A percentile compares a stretch with the other conserved stretches of the same genome.
Evolutionary conservation across 2,329 filamentous ascomycete genomes (phyloP).

Genomic region (Talaromyces verruculosus): DNA sequence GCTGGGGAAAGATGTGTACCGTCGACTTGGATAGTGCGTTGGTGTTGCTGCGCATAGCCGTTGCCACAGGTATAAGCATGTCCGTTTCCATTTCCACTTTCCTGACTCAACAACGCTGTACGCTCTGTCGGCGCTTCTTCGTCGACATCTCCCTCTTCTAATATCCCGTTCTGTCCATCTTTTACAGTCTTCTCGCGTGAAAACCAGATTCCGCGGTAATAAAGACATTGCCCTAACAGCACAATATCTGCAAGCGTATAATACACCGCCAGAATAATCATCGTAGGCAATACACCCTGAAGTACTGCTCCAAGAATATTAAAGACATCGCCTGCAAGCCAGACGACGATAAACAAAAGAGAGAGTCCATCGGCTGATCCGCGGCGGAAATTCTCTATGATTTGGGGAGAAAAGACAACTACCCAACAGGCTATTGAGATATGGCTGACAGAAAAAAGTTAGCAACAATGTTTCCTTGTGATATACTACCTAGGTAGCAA

Average conservation of each 20-base stretch:
- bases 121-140: constrained; percentile 31
- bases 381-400: constrained; percentile 89
- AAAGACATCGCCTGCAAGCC: constrained; percentile 92
- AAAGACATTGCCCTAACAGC: constrained; percentile 85
- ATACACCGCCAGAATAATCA: constrained; percentile 92
- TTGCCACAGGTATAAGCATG: constrained; percentile 1
- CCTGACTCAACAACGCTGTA: constrained; percentile 31
- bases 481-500: too few relatives aligned
- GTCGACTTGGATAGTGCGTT: constrained; percentile 50
- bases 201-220: constrained; percentile 77
- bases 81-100: constrained; percentile 25
- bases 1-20: constrained; percentile 73
- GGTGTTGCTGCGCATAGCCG: constrained; percentile 10
- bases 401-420: constrained; percentile 95
- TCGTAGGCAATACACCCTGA: constrained; percentile 89
- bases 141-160: constrained; percentile 20
- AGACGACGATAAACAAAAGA: constrained; percentile 87
- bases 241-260: constrained; percentile 92
- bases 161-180: constrained; percentile 23
- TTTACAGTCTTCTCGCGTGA: constrained; percentile 30
- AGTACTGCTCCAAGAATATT: constrained; percentile 91
- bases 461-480: neutral
- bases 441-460: constrained; percentile 56
- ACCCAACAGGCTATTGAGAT: constrained; percentile 98
- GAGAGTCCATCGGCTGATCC: constrained; percentile 84